Evolutionary conservation across 305 asterid species (phyloP).

Genomic region (Rubia peregrina): DNA sequence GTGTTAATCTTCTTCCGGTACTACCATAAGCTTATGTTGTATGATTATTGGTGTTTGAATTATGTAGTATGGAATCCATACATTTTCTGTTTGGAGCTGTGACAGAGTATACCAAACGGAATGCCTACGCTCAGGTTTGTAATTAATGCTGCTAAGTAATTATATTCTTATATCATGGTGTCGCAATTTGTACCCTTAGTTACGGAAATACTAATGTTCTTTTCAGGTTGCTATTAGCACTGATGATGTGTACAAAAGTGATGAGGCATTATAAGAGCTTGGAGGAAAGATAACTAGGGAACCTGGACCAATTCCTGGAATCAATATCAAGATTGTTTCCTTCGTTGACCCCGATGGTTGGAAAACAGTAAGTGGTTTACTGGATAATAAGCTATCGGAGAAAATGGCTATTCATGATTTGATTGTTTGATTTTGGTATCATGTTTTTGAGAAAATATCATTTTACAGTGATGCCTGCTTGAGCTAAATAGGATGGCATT

Average conservation of each 20-base stretch:
- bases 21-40: no score
- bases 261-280: conserved; percentile 74
- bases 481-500: no score
- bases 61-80: no score
- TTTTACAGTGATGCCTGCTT: no score
- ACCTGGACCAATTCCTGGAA: conserved; percentile 82
- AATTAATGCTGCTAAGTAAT: not conserved
- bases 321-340: conserved; percentile 79
- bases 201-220: not conserved
- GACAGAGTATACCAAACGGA: conserved; percentile 86
- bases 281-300: conserved; percentile 90
- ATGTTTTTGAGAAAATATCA: not conserved
- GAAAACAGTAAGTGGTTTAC: conserved; percentile 65
- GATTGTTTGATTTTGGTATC: not conserved
- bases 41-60: no score
- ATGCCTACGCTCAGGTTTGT: conserved; percentile 93
- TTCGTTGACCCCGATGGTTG: conserved; percentile 95
- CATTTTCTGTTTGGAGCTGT: no score
- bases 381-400: not conserved
- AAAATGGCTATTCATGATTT: not conserved
- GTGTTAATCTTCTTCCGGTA: no score
- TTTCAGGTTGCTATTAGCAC: conserved; percentile 76
- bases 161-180: not conserved
- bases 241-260: conserved; percentile 83
- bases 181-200: not conserved